Percentiles rank a stretch among this genome's conserved stretches.
These are phyloP conservation scores for Candida taoyuanica DNA, from an alignment of 805 yeast genomes.

Conservation along the genomic window DNA sequence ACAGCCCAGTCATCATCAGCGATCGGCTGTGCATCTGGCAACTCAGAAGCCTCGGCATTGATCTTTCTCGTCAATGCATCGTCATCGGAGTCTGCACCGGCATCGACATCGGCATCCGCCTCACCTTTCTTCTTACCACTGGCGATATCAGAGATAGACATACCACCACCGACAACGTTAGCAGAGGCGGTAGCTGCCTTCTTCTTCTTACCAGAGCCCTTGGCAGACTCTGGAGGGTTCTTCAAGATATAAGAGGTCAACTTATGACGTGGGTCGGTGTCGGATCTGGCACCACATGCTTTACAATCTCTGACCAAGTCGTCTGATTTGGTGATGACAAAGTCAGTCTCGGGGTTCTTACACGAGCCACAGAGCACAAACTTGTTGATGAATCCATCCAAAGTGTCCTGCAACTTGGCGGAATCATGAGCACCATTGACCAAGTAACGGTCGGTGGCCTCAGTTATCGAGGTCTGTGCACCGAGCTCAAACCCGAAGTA, in stretches of 20 bases:
- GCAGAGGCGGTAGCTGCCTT: conserved; percentile 84
- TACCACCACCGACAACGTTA: conserved; percentile 84
- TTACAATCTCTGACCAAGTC: conserved; percentile 87
- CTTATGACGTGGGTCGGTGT: conserved; percentile 81
- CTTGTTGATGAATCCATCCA: conserved; percentile 90
- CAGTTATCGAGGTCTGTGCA: conserved; percentile 86
- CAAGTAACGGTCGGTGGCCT: conserved; percentile 76
- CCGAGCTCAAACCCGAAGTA: conserved; percentile 96
- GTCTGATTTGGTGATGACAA: conserved; percentile 71
- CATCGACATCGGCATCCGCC: conserved; percentile 41
- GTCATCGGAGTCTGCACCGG: conserved; percentile 64
- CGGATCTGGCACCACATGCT: conserved; percentile 92
- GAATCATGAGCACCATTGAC: conserved; percentile 95
- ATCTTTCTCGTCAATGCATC: conserved; percentile 74
- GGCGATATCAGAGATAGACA: conserved; percentile 74
- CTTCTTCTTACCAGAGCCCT: conserved; percentile 45
- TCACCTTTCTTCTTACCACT: conserved; percentile 36
- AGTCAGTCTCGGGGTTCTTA: conserved; percentile 96
- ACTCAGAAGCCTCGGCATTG: conserved; percentile 76
- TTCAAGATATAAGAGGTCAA: conserved; percentile 82
- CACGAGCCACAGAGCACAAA: conserved; percentile 93
- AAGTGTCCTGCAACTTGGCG: conserved; percentile 81
- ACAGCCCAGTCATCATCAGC: conserved; percentile 97
- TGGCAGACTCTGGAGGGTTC: conserved; percentile 73
- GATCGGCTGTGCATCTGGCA: conserved; percentile 57